These are phyloP conservation scores for Uronychia binucleata DNA, from an alignment of 73 alveolate species.

Conservation along the genomic window DNA sequence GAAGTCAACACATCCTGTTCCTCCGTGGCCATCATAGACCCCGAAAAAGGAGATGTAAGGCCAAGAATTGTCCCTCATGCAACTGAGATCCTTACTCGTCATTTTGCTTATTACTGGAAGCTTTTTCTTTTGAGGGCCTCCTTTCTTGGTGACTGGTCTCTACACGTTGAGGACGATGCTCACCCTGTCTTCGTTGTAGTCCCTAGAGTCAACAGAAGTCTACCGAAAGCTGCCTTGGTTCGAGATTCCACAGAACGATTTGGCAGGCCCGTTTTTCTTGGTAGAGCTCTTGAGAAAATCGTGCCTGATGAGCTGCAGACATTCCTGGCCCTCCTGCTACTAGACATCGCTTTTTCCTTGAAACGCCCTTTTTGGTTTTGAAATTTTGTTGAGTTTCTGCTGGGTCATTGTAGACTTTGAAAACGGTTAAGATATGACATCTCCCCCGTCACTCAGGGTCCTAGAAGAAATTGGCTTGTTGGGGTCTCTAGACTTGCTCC, in stretches of 20 bases:
- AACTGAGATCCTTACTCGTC: background rate
- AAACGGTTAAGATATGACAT: background rate
- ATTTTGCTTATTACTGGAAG: background rate
- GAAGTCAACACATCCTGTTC: background rate
- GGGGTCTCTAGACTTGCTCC: background rate
- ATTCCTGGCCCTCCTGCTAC: too few relatives aligned
- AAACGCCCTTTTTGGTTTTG: background rate
- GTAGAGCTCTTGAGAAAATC: background rate
- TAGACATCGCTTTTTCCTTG: background rate
- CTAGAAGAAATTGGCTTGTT: background rate
- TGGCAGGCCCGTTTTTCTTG: background rate
- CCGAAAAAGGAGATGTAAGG: background rate
- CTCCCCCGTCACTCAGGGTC: background rate
- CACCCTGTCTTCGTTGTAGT: background rate
- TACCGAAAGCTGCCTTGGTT: background rate
- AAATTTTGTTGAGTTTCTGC: background rate
- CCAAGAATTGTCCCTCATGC: background rate
- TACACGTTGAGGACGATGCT: background rate
- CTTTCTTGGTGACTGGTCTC: background rate
- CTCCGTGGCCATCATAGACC: background rate
- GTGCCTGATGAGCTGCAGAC: too few relatives aligned
- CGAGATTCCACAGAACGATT: background rate
- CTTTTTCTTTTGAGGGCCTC: background rate
- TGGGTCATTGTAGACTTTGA: background rate
- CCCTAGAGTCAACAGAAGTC: background rate